A percentile compares a stretch with the other conserved stretches of the same genome.
These are phyloP conservation scores for Cronartium ribicola DNA, from an alignment of 1,284 basidiomycete genomes.

Conservation along the genomic window DNA sequence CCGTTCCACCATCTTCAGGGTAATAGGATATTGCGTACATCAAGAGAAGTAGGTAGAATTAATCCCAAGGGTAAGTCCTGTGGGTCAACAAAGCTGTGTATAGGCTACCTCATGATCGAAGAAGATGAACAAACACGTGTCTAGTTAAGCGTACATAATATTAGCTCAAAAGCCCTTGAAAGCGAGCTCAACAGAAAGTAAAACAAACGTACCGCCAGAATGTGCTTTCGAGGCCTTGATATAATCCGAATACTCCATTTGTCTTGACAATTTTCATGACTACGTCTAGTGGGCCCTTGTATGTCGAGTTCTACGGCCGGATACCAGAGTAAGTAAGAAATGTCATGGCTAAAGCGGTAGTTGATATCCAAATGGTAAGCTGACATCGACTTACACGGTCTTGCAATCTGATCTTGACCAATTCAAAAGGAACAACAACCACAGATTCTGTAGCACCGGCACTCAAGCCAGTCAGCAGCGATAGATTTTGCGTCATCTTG, in stretches of 20 bases:
- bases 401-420: constrained; percentile 84
- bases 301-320: constrained; percentile 44
- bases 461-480: constrained; percentile 81
- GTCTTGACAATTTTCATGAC: constrained; percentile 70
- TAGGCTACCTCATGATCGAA: not conserved
- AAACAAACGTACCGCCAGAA: constrained; percentile 71
- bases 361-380: too few species aligned
- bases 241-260: constrained; percentile 77
- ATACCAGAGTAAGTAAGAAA: too few species aligned
- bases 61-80: constrained; percentile 38
- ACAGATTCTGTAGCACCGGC: constrained; percentile 95
- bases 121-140: constrained; percentile 25
- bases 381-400: constrained; percentile 77
- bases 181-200: not conserved
- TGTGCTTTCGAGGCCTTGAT: constrained; percentile 88
- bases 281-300: constrained; percentile 82
- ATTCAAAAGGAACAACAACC: constrained; percentile 80
- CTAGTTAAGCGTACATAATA: constrained; percentile 5
- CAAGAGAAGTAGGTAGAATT: not conserved
- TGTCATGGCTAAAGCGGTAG: too few species aligned
- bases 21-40: not conserved
- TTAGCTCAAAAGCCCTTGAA: not conserved
- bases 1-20: constrained; percentile 60
- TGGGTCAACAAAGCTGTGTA: not conserved
- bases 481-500: constrained; percentile 82